Evolutionary conservation across 495 filamentous ascomycete species (phyloP).

Genomic region (Rostrohypoxylon terebratum): DNA sequence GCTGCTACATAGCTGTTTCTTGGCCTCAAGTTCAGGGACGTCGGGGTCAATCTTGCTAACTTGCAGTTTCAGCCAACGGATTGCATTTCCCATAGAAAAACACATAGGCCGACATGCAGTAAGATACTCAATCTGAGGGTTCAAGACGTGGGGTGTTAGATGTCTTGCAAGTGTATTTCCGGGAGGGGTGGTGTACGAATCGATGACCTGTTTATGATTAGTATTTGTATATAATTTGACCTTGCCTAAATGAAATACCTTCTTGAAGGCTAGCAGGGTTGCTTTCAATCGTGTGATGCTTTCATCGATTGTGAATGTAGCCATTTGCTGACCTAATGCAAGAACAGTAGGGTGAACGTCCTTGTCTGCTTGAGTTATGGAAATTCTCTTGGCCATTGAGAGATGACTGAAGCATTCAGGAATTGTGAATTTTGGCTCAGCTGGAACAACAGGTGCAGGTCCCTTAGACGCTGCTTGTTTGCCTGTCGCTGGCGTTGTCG

Average conservation of each 20-base stretch:
- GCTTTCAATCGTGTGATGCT: constrained; percentile 90
- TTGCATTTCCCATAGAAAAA: constrained; percentile 94
- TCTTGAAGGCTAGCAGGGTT: constrained; percentile 88
- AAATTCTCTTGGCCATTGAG: constrained; percentile 79
- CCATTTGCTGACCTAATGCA: constrained; percentile 88
- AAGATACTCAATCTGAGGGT: constrained; percentile 94
- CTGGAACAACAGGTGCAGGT: constrained; percentile 57
- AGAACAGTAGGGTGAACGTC: constrained; percentile 92
- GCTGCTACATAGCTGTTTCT: constrained; percentile 75
- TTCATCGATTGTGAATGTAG: constrained; percentile 87
- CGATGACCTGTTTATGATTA: constrained; percentile 73
- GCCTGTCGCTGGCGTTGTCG: constrained; percentile 46
- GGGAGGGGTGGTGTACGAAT: constrained; percentile 88
- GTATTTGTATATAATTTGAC: constrained; percentile 15
- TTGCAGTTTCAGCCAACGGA: constrained; percentile 89
- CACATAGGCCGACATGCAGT: constrained; percentile 92
- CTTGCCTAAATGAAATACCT: constrained; percentile 64
- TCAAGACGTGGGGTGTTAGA: constrained; percentile 89
- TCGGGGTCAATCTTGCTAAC: constrained; percentile 88
- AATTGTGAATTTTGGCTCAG: constrained; percentile 75
- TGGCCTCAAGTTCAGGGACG: constrained; percentile 80
- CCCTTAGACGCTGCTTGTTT: constrained; percentile 46
- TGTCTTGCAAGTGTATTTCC: constrained; percentile 87
- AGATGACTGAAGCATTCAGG: constrained; percentile 85
- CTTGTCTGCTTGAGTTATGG: constrained; percentile 79